Percentiles rank a stretch among this genome's conserved stretches.
These are phyloP conservation scores for Letharia lupina DNA, from an alignment of 495 filamentous ascomycete species.

Conservation along the genomic window DNA sequence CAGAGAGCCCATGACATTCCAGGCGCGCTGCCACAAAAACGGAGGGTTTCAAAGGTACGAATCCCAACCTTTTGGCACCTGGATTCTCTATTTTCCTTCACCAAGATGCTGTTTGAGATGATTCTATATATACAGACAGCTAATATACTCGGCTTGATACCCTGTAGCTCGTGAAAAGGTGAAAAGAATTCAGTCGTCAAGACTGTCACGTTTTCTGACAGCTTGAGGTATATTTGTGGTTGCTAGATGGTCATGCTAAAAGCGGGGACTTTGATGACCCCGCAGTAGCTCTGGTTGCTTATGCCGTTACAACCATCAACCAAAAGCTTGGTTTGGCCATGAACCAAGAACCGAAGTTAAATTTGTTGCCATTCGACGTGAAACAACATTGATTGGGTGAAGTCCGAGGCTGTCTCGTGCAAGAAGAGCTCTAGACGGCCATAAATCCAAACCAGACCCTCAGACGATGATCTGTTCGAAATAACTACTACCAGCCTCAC, in stretches of 20 bases:
- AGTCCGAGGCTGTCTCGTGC: neutral
- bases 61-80: neutral
- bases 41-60: neutral
- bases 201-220: neutral
- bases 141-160: neutral
- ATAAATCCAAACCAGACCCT: constrained; percentile 4
- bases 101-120: neutral
- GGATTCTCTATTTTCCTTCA: neutral
- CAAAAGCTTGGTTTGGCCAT: neutral
- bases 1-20: constrained; percentile 21
- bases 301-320: neutral
- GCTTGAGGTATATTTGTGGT: neutral
- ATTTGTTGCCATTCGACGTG: neutral
- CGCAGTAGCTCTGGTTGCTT: neutral
- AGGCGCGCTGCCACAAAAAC: neutral
- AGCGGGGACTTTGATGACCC: neutral
- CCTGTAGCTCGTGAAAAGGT: neutral
- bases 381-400: too few species aligned
- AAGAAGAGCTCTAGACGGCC: neutral
- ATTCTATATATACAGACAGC: neutral
- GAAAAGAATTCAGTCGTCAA: neutral
- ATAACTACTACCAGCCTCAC: neutral
- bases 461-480: constrained; percentile 2
- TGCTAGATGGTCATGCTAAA: neutral
- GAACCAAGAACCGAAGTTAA: neutral